These are phyloP conservation scores for Podaxis pistillaris DNA, from an alignment of 768 basidiomycete species.

Conservation along the genomic window DNA sequence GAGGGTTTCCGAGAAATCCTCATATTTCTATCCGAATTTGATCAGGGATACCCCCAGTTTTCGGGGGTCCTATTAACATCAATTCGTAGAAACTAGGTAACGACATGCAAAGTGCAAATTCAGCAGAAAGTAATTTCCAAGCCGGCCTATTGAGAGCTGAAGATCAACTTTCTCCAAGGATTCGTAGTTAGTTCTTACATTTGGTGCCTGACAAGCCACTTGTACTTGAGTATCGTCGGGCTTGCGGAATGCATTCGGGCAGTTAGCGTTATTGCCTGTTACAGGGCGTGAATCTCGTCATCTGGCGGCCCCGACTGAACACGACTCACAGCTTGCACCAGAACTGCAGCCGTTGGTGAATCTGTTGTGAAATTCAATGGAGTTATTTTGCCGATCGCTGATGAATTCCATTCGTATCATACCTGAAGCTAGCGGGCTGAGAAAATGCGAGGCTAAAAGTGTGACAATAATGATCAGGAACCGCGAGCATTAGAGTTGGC, in stretches of 20 bases:
- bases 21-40: too few species aligned
- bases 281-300: not conserved
- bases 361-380: conserved; percentile 19
- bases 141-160: not conserved
- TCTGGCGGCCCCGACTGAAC: not conserved
- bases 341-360: conserved; percentile 42
- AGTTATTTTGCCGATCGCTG: not conserved
- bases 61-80: not conserved
- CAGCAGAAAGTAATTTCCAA: not conserved
- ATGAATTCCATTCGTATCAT: not conserved
- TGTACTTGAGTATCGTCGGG: conserved; percentile 36
- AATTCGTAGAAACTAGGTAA: not conserved
- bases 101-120: not conserved
- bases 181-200: conserved; percentile 26
- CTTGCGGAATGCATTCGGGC: conserved; percentile 35
- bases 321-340: conserved; percentile 41
- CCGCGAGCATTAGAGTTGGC: not conserved
- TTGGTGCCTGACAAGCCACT: conserved; percentile 33
- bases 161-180: not conserved
- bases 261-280: conserved; percentile 33
- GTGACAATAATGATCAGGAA: not conserved
- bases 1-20: too few species aligned
- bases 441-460: conserved; percentile 35
- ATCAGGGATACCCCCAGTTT: too few species aligned
- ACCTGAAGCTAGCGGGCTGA: conserved; percentile 40